Evolutionary conservation across 2,329 filamentous ascomycete genomes (phyloP), one percentile per base, ranked within the genome.

Genomic region (Sclerotinia borealis): DNA sequence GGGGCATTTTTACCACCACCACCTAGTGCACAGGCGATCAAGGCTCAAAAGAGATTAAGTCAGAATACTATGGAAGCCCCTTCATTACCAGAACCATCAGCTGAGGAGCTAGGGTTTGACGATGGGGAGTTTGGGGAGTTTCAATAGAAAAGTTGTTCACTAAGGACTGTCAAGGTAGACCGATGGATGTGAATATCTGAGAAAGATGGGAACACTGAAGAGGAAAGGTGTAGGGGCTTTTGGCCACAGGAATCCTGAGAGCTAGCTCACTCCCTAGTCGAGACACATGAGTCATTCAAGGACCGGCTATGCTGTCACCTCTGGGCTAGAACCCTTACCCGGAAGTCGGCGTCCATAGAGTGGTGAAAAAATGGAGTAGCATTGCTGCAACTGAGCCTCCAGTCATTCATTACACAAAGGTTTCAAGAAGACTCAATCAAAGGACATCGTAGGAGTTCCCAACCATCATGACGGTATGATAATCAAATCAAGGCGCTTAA

Each of bases 81-180:
- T 36, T 45, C 39, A 34, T 19, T 58, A 25, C 34, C 62, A 3
- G 22, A 50, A 39, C 56, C 82, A 6, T 79, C 74, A 47, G 78
- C 79, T 19, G 75, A 87, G 72, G 87, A 92, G 64, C 72, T 93
- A 68, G 91, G 91, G 0, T 95, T 95, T 71, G 91, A 96, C 72
- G 90, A 96, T 74, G 92, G 91, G 1, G 89, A 93, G 72, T 93
- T 92, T 82, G 91, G 91, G 25, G 91, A 96, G 76, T 96, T 96
- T 77, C 73, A 75, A 63, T 75, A 58, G 31, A 68, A 66, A n/a
- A 39, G 7, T 51, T 22, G 11, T n/a, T 58, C 17, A 2, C 1
- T 25, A n/a, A 29, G 37, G 2, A 2, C 22, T 22, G 9, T 4
- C 13, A 9, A 41, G 36, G 15, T 45, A 25, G 37, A 22, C 10